Evolutionary conservation across 2,329 filamentous ascomycete genomes (phyloP), one percentile per base, ranked within the genome.

Genomic region (Elsinoe perseae): DNA sequence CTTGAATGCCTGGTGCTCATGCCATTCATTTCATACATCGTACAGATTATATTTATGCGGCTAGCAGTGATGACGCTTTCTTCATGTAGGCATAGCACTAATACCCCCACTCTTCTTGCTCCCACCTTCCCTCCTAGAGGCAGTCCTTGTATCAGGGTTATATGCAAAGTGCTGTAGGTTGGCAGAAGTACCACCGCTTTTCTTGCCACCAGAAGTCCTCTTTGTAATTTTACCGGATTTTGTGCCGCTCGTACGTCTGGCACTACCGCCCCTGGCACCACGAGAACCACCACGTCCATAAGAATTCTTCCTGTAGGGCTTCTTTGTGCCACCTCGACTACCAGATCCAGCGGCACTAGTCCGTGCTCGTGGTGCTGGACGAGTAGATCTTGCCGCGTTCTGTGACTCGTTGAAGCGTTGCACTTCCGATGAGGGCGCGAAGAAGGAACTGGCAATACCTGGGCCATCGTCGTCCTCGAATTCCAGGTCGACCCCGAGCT

Each of bases 381-480:
- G 52, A 23, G 34, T 23, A 27, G 34, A n/a, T 10, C 38, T 18
- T 23, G 53, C 40, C n/a, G 38, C 53, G 23, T 56, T 25, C 6
- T 34, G 42, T 10, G 53, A 46, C n/a, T 44, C 61, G 40, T 66
- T 68, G 60, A 68, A 67, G 4, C 61, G 64, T 9, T 59, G 55
- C 20, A 65, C 65, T 1, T 65, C 62, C 16, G 58, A 21, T 9
- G 62, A 60, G 6, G 58, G 43, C 3, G 59, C 28, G 38, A 68
- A 69, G 44, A 64, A 67, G 3, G 57, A 48, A 48, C 65, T 66
- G 18, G 53, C 50, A 53, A 65, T 60, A 38, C 63, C 63, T 28
- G 57, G 50, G 18, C 53, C 58, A 34, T 60, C 64, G 36, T 67
- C 68, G 5, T 75, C 73, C 30, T 74, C 71, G 42, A 52, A 32